Base-by-base conservation (phyloP, 202 grass and related monocot genomes). In the Setaria viridis region DNA sequence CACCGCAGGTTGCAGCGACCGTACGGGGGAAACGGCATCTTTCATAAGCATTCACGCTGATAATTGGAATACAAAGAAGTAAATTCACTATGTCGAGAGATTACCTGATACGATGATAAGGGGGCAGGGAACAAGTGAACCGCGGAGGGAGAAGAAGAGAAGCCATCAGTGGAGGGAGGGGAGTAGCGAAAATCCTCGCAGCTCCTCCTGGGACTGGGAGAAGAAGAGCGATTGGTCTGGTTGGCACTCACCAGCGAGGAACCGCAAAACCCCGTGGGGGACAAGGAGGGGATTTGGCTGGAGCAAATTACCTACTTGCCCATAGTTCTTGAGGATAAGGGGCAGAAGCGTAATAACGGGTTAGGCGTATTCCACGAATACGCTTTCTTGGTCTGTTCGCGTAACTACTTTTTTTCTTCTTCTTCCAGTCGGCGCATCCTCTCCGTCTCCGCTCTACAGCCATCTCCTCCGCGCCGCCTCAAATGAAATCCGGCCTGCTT, bases 71-170 rank as follows among this genome's bases (percentile, higher is more conserved):
- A 63, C 50, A 17, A 3, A 15, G 17, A 19, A n/a, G 12, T 32
- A 16, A 33, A 53, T 37, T 32, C 19, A 53, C 2, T 7, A 17
- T n/a, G 32, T 2, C 14, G 10, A 12, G 50, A 74, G 55, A 42
- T 75, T 77, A 89, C 87, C 83, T 82, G 78, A 71, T 42, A 19
- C 70, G 46, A 68, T 72, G 48, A 17, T 9, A 77, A 32, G 72
- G 56, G 7, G 49, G 9, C 64, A 86, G 72, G 56, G 88, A 86
- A 72, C 72, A 82, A 55, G 78, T 19, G 30, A 86, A 49, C 19
- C 39, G 87, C 19, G 47, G 30, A 72, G 78, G 72, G 37, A 89
- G 77, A 63, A 89, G 88, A 56, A 89, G 72, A 41, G 83, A 86
- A 76, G 83, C 83, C 88, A 89, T 89, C 47, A 29, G 72, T 75